Conservation (phyloP, 306 rosid genomes). For the Acmispon strigosus region DNA sequence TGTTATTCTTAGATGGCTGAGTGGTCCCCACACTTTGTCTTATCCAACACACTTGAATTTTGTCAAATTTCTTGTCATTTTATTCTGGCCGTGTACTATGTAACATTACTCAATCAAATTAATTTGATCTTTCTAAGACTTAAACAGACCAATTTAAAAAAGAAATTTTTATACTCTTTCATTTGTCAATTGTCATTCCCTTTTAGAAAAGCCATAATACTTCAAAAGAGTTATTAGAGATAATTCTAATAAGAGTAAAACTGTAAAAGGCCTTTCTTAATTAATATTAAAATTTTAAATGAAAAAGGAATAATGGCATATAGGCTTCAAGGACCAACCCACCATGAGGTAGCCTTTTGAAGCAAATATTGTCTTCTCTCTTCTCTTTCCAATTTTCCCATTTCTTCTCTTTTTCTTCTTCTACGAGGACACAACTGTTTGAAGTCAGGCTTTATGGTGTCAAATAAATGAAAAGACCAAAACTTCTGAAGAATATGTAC, state of each 20-base stretch:
- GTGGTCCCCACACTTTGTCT: not conserved
- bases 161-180: not conserved
- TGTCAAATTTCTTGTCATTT: not conserved
- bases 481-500: constrained; percentile 8
- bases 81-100: not conserved
- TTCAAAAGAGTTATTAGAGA: constrained; percentile 6
- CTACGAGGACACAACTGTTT: constrained; percentile 33
- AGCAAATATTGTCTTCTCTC: constrained; percentile 26
- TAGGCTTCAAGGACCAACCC: constrained; percentile 45
- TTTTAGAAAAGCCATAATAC: not conserved
- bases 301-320: constrained; percentile 20
- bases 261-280: constrained; percentile 5
- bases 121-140: not conserved
- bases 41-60: not conserved
- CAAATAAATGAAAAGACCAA: constrained; percentile 16
- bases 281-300: constrained; percentile 23
- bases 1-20: not conserved
- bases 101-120: not conserved
- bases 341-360: constrained; percentile 38
- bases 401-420: constrained; percentile 39
- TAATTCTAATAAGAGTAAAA: no score
- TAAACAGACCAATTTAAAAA: not conserved
- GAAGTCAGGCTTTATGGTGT: constrained; percentile 30
- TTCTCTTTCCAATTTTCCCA: constrained; percentile 36
- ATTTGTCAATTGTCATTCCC: not conserved